Evolutionary conservation across 768 basidiomycete genomes (phyloP).

Genomic region (Trametes punicea): DNA sequence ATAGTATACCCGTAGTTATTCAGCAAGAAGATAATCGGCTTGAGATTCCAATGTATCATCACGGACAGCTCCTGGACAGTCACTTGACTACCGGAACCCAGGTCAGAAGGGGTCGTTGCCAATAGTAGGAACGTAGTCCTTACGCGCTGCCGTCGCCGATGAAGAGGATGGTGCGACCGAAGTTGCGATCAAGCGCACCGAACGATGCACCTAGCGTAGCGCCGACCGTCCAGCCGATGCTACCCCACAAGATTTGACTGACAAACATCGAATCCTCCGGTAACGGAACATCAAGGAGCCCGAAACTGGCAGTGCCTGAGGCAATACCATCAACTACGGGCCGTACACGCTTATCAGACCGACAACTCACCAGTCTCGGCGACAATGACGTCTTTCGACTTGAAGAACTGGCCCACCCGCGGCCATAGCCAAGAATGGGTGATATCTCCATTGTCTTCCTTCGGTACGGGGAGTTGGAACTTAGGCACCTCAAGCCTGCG

Average conservation of each 20-base stretch:
- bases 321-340: too few relatives aligned
- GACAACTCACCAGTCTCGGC: slow-evolving; percentile 95
- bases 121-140: slow-evolving; percentile 34
- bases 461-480: slow-evolving; percentile 40
- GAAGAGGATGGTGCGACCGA: slow-evolving; percentile 76
- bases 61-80: slow-evolving; percentile 82
- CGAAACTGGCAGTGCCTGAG: slow-evolving; percentile 84
- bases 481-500: slow-evolving; percentile 45
- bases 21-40: slow-evolving; percentile 80
- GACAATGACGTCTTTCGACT: slow-evolving; percentile 68
- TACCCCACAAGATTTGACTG: slow-evolving; percentile 85
- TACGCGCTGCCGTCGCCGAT: slow-evolving; percentile 84
- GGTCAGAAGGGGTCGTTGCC: slow-evolving; percentile 12
- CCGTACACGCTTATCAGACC: too few relatives aligned
- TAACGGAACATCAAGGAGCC: slow-evolving; percentile 75
- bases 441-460: slow-evolving; percentile 52
- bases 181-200: slow-evolving; percentile 62
- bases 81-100: slow-evolving; percentile 65
- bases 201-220: slow-evolving; percentile 78
- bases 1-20: slow-evolving; percentile 88
- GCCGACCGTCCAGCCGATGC: slow-evolving; percentile 89
- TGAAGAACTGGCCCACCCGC: slow-evolving; percentile 68
- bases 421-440: slow-evolving; percentile 87
- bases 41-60: slow-evolving; percentile 70
- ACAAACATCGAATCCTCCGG: slow-evolving; percentile 66